These are phyloP conservation scores for Chaetomium sp. DNA, from an alignment of 2,329 filamentous ascomycete species.

Conservation along the genomic window DNA sequence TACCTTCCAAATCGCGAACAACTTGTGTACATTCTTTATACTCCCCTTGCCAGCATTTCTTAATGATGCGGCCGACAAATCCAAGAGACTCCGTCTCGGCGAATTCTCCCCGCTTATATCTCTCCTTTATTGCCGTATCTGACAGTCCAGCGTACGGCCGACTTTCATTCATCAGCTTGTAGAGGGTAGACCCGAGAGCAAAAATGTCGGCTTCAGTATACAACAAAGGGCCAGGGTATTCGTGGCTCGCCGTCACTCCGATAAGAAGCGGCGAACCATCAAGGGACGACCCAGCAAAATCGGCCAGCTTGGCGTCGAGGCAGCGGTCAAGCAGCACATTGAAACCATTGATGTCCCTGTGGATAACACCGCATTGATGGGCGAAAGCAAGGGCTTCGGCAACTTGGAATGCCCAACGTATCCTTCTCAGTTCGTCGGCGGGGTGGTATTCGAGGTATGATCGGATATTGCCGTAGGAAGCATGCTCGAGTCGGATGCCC, in stretches of 20 bases:
- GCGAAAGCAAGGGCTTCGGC: constrained; percentile 5
- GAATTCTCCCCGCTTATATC: background rate
- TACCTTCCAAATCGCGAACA: no score
- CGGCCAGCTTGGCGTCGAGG: constrained; percentile 3
- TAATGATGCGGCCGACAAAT: background rate
- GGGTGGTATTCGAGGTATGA: background rate
- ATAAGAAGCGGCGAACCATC: constrained; percentile 5
- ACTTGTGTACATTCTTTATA: no score
- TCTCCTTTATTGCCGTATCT: background rate
- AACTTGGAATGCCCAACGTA: background rate
- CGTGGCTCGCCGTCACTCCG: background rate
- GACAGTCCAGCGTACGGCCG: background rate
- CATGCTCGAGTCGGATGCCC: constrained; percentile 4
- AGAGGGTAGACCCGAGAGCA: background rate
- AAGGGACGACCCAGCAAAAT: constrained; percentile 4
- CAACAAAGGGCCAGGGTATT: background rate
- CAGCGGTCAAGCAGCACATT: background rate
- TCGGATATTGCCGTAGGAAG: background rate
- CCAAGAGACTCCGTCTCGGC: background rate
- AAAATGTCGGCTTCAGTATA: background rate
- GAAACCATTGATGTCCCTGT: background rate
- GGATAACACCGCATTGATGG: constrained; percentile 1
- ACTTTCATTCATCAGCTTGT: background rate
- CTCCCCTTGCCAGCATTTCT: background rate
- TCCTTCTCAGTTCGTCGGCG: background rate